A percentile compares a stretch with the other conserved stretches of the same genome.
phyloP scores from a whole-genome alignment of 2,329 filamentous ascomycete genomes.

The Epicoccum sorghinum region DNA sequence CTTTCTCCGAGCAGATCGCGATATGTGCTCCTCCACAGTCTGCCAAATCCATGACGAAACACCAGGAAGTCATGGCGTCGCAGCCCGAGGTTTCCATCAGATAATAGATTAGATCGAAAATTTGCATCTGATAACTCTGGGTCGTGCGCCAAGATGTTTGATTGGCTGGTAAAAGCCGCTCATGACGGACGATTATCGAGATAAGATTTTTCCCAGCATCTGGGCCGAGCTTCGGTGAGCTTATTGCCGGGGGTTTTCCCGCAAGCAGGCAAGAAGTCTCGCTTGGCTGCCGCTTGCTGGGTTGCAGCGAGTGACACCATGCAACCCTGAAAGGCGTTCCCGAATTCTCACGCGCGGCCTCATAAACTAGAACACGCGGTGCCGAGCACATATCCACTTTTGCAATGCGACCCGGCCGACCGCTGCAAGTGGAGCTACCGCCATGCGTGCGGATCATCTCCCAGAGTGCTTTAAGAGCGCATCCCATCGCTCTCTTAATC shows the following conservation, averaged over 20 bases:
- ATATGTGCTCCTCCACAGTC: not conserved
- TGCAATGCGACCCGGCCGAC: slow-evolving; percentile 21
- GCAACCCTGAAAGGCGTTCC: slow-evolving; percentile 15
- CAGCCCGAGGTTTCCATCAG: slow-evolving; percentile 26
- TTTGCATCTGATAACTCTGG: slow-evolving; percentile 35
- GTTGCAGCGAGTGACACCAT: slow-evolving; percentile 2
- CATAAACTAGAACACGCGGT: slow-evolving; percentile 17
- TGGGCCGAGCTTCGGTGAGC: slow-evolving; percentile 31
- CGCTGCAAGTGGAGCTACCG: slow-evolving; percentile 13
- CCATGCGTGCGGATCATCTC: slow-evolving; percentile 16
- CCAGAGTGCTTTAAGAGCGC: slow-evolving; percentile 29
- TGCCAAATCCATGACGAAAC: slow-evolving; percentile 8
- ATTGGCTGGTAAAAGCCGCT: slow-evolving; percentile 24
- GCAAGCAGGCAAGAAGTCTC: slow-evolving; percentile 16
- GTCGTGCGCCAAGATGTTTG: not conserved
- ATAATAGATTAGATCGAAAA: slow-evolving; percentile 38
- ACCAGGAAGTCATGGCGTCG: not conserved
- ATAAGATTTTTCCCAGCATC: slow-evolving; percentile 29
- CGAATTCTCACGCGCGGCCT: slow-evolving; percentile 20
- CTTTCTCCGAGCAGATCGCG: not conserved
- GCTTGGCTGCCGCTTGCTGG: slow-evolving; percentile 19
- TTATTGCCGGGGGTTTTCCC: slow-evolving; percentile 25
- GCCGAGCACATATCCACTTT: slow-evolving; percentile 16
- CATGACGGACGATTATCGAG: slow-evolving; percentile 31
- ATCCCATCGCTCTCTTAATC: slow-evolving; percentile 23